Base-by-base conservation (phyloP, 139 green algal genomes). In the Pedinophyceae sp. region DNA sequence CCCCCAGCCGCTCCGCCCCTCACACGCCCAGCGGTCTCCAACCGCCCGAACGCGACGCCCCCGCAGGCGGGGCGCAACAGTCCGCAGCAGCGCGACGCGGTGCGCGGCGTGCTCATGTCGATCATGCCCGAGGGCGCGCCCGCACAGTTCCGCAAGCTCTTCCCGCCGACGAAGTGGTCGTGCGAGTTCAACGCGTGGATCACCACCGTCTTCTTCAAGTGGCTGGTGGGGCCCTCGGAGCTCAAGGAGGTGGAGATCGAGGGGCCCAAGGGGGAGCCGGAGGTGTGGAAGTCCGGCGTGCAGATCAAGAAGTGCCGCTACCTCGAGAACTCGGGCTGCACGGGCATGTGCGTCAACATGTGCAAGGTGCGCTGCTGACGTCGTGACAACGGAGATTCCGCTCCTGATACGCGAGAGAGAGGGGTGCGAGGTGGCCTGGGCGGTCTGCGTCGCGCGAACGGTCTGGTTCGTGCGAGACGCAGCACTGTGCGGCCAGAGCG, bases 291-390 rank as follows among this genome's bases (percentile, higher is more conserved):
- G 10, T 65, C 56, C 22, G 46, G 67, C 2, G 74, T 82, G 27
- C 50, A 69, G 23, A 80, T 82, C 34, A 65, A 76, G 61, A 82
- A 82, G 62, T 82, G 74, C 60, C 54, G 72, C 1, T 82, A 81
- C 53, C 49, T 82, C 29, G 72, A 82, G 59, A 55, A 45, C 28
- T 61, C 43, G 28, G 72, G 65, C 20, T 82, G 74, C 54, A 59
- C 67, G 28, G 72, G 76, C 48, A 75, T 79, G 69, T 80, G 72
- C 23, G 60, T 63, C 54, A 82, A 79, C 54, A 61, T 78, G 70
- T 78, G 70, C 68, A 67, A 77, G 68, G 70, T 73, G 49, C 1
- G 50, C 3, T 20, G n/a, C 17, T 20, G 7, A 16, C 10, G 18
- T 52, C 25, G 18, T 16, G 23, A 25, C 46, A 22, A 10, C 46